Evolutionary conservation across 2,329 filamentous ascomycete genomes (phyloP).

Genomic region (Trichocomaceae sp.): DNA sequence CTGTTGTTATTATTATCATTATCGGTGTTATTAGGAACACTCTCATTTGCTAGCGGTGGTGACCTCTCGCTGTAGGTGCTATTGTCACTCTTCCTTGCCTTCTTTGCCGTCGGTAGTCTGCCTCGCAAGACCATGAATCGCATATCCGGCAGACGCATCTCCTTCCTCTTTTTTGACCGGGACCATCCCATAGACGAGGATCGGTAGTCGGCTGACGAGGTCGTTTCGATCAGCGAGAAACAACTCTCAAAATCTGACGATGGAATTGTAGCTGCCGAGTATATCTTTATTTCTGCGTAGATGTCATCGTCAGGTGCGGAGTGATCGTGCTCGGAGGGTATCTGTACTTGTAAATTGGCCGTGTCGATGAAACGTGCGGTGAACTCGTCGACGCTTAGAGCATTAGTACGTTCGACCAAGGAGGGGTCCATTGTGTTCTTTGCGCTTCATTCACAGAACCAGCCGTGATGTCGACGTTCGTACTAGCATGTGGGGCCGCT

Average conservation of each 20-base stretch:
- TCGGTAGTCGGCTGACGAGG: constrained; percentile 49
- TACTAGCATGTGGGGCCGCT: too few relatives aligned
- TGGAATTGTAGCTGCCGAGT: constrained; percentile 33
- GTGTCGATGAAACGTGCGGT: constrained; percentile 17
- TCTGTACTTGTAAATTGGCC: constrained; percentile 11
- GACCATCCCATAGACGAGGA: constrained; percentile 51
- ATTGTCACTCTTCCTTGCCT: not conserved
- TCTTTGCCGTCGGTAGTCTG: not conserved
- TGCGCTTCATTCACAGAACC: too few relatives aligned
- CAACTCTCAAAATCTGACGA: constrained; percentile 42
- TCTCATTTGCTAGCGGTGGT: not conserved
- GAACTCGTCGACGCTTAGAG: constrained; percentile 35
- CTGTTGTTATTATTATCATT: not conserved
- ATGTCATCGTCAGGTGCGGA: constrained; percentile 1
- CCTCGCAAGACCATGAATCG: constrained; percentile 48
- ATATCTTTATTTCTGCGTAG: constrained; percentile 24
- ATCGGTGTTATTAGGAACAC: not conserved
- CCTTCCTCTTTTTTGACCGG: constrained; percentile 45
- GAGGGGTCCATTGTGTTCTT: too few relatives aligned
- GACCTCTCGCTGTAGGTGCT: not conserved
- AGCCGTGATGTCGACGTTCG: too few relatives aligned
- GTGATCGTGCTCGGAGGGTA: constrained; percentile 3
- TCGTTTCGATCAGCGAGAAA: constrained; percentile 48
- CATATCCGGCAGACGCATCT: constrained; percentile 56
- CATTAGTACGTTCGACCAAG: constrained; percentile 40